Evolutionary conservation across 495 filamentous ascomycete species (phyloP).

Genomic region (Sphaerosporella brunnea): DNA sequence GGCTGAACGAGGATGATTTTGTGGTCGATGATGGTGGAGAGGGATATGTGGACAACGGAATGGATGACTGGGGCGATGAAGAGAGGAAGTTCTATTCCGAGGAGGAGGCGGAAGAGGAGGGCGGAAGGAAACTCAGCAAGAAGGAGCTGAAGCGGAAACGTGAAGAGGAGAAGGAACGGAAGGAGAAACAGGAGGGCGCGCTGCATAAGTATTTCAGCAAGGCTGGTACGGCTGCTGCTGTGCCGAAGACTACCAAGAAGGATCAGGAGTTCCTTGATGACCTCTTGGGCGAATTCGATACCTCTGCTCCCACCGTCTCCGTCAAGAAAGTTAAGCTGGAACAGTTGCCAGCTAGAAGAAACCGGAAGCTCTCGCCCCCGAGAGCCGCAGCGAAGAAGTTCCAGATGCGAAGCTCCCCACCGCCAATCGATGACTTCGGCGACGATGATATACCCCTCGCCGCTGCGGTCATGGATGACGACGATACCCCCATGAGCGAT

Average conservation of each 20-base stretch:
- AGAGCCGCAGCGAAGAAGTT: constrained; percentile 34
- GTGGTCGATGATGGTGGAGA: constrained; percentile 89
- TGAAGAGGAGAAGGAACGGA: constrained; percentile 72
- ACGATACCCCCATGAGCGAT: constrained; percentile 72
- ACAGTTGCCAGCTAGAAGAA: constrained; percentile 12
- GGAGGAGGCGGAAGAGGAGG: constrained; percentile 15
- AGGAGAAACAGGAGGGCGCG: constrained; percentile 71
- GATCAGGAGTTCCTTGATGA: constrained; percentile 72
- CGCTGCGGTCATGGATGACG: constrained; percentile 31
- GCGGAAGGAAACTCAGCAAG: constrained; percentile 6
- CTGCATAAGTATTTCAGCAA: constrained; percentile 81
- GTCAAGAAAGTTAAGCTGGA: constrained; percentile 27
- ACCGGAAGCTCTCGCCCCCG: constrained; percentile 26
- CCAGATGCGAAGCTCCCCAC: constrained; percentile 32
- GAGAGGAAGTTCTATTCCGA: constrained; percentile 11
- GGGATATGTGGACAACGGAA: constrained; percentile 89
- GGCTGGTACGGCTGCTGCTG: constrained; percentile 47
- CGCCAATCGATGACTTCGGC: constrained; percentile 39
- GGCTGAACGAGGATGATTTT: constrained; percentile 88
- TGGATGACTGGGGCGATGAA: constrained; percentile 70
- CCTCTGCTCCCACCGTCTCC: constrained; percentile 36
- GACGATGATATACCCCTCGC: constrained; percentile 11
- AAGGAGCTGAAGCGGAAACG: constrained; percentile 61
- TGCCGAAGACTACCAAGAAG: constrained; percentile 71
- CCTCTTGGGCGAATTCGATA: constrained; percentile 76